A percentile compares a stretch with the other conserved stretches of the same genome.
Evolutionary conservation across 176 grass and related monocot species (phyloP).

Genomic region (Carex pumila): DNA sequence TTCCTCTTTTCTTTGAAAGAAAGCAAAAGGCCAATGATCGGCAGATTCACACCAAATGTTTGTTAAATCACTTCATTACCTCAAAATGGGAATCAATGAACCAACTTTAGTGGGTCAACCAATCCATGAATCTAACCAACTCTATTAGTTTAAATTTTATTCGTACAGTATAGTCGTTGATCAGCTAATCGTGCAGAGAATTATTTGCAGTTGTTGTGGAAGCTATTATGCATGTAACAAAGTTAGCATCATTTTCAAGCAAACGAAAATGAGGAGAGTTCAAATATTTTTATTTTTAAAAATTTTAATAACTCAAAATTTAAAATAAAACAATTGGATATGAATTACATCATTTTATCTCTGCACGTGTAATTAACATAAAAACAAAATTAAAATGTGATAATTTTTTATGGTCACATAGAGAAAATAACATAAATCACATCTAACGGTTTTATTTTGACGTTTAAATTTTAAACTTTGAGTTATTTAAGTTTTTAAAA

Average conservation of each 20-base stretch:
- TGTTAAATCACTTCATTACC: slow-evolving; percentile 2
- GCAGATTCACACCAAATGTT: not conserved
- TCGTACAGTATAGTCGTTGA: not conserved
- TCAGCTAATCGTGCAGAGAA: not conserved
- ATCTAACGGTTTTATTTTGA: too few relatives aligned
- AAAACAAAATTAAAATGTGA: too few relatives aligned
- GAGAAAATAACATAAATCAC: too few relatives aligned
- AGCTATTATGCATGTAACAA: not conserved
- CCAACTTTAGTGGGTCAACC: slow-evolving; percentile 4
- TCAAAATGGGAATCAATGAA: not conserved
- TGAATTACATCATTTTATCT: too few relatives aligned
- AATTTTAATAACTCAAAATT: too few relatives aligned
- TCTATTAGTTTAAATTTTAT: not conserved
- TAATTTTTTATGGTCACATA: too few relatives aligned
- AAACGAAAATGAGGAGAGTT: not conserved
- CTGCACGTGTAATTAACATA: too few relatives aligned
- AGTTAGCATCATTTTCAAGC: not conserved
- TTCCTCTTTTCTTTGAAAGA: not conserved
- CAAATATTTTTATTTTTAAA: too few relatives aligned
- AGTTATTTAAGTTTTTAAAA: too few relatives aligned
- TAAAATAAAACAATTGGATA: too few relatives aligned
- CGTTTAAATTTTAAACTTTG: too few relatives aligned
- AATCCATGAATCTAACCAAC: not conserved
- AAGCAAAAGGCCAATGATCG: not conserved
- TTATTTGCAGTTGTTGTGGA: not conserved